Evolutionary conservation across 164 flowering plant genomes (phyloP).

Genomic region (Vitis cinerea): DNA sequence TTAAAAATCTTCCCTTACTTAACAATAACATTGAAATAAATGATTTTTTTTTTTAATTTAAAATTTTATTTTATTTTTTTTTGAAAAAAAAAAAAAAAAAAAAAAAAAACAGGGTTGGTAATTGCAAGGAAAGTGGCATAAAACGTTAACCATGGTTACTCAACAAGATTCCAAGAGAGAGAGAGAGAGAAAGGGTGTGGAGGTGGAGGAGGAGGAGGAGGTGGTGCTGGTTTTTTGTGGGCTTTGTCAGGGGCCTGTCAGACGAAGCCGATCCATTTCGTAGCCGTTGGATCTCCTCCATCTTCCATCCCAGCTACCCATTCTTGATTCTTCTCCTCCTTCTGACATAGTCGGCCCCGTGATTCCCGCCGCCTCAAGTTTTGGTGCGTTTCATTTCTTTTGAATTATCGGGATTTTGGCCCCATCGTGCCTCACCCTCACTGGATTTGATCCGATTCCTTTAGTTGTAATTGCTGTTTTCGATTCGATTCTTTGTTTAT

Average conservation of each 20-base stretch:
- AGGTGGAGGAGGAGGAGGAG: neutral
- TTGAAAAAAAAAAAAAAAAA: too few species aligned
- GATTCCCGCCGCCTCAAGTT: neutral
- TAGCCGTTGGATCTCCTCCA: slow-evolving; percentile 4
- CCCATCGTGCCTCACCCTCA: too few species aligned
- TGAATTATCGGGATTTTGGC: too few species aligned
- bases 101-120: too few species aligned
- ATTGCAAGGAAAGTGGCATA: too few species aligned
- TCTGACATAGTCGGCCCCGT: neutral
- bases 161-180: neutral
- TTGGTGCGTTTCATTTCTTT: slow-evolving; percentile 1
- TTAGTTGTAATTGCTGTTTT: neutral
- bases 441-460: neutral
- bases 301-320: neutral
- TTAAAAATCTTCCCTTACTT: too few species aligned
- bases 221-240: neutral
- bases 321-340: neutral
- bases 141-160: too few species aligned
- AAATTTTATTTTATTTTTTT: too few species aligned
- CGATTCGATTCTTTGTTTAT: neutral
- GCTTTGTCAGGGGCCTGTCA: neutral
- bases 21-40: too few species aligned
- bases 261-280: neutral
- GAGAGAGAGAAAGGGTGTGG: slow-evolving; percentile 5
- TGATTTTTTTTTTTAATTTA: too few species aligned